These are phyloP conservation scores for Plenodomus lindquistii DNA, from an alignment of 2,329 filamentous ascomycete species.

Conservation along the genomic window DNA sequence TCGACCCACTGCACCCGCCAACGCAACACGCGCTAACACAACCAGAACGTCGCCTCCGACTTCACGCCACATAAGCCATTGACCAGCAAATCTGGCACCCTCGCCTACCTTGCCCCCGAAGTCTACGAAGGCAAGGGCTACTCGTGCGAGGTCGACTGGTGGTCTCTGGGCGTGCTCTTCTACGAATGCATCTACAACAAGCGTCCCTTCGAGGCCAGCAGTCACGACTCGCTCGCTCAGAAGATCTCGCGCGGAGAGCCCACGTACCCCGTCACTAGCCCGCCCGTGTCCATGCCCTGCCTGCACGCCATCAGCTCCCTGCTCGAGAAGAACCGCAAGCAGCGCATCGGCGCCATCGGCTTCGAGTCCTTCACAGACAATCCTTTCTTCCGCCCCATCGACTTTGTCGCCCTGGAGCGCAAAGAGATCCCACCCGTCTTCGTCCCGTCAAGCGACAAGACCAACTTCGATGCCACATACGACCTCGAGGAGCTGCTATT, in stretches of 20 bases:
- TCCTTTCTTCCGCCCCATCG: slow-evolving; percentile 83
- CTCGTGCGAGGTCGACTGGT: slow-evolving; percentile 92
- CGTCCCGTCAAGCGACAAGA: slow-evolving; percentile 92
- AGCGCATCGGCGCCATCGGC: slow-evolving; percentile 78
- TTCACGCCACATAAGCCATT: slow-evolving; percentile 79
- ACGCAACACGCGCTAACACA: slow-evolving; percentile 40
- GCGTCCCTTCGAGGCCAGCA: slow-evolving; percentile 91
- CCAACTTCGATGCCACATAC: slow-evolving; percentile 98
- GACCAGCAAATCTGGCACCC: slow-evolving; percentile 93
- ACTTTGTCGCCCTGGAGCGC: slow-evolving; percentile 81
- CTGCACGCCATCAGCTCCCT: slow-evolving; percentile 85
- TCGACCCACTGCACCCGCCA: not conserved
- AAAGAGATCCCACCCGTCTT: slow-evolving; percentile 93
- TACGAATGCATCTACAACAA: slow-evolving; percentile 99
- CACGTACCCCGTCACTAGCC: slow-evolving; percentile 89
- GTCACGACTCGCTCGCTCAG: slow-evolving; percentile 76
- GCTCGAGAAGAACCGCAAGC: slow-evolving; percentile 76
- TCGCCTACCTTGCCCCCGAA: slow-evolving; percentile 94
- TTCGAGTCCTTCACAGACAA: slow-evolving; percentile 87
- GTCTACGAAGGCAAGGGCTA: slow-evolving; percentile 93
- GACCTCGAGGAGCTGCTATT: slow-evolving; percentile 91
- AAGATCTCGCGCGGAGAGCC: slow-evolving; percentile 81
- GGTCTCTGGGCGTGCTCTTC: slow-evolving; percentile 96
- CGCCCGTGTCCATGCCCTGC: slow-evolving; percentile 85
- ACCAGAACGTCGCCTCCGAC: slow-evolving; percentile 93